Evolutionary conservation across 2,329 filamentous ascomycete species (phyloP).

Genomic region (Colletotrichum chrysophilum): DNA sequence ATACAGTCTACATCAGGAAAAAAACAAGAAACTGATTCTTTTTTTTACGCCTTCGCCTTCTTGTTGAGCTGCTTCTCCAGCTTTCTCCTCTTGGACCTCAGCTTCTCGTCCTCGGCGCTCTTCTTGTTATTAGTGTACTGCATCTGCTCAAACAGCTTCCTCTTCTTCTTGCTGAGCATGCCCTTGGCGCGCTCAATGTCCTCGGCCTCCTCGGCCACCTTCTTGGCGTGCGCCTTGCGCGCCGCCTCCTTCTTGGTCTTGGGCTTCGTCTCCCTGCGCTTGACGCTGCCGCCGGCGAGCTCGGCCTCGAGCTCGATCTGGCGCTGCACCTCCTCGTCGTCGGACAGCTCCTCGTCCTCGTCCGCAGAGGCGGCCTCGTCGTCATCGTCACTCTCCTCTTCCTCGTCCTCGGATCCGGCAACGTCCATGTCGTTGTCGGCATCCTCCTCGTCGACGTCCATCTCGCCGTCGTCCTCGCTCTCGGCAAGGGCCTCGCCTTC

Average conservation of each 20-base stretch:
- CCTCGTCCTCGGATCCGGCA: slow-evolving; percentile 53
- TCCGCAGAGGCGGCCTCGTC: slow-evolving; percentile 43
- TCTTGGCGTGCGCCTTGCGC: slow-evolving; percentile 71
- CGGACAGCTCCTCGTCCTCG: slow-evolving; percentile 42
- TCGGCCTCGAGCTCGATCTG: slow-evolving; percentile 95
- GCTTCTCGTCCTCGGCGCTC: slow-evolving; percentile 84
- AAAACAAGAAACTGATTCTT: background rate
- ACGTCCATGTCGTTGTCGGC: slow-evolving; percentile 54
- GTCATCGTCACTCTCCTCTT: slow-evolving; percentile 50
- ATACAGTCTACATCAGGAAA: slow-evolving; percentile 12
- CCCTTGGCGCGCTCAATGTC: slow-evolving; percentile 93
- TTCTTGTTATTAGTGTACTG: slow-evolving; percentile 93
- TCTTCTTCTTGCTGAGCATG: slow-evolving; percentile 98
- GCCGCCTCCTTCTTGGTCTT: slow-evolving; percentile 74
- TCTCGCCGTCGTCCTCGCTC: slow-evolving; percentile 56
- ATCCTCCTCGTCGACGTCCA: slow-evolving; percentile 48
- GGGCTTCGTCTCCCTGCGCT: slow-evolving; percentile 54
- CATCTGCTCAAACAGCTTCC: slow-evolving; percentile 98
- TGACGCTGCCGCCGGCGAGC: slow-evolving; percentile 71
- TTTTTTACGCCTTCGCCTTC: slow-evolving; percentile 24
- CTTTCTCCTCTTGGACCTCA: slow-evolving; percentile 89
- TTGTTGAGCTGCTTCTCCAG: slow-evolving; percentile 71
- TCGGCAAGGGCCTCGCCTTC: slow-evolving; percentile 82
- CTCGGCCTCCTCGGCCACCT: slow-evolving; percentile 79
- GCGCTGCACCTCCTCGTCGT: slow-evolving; percentile 73